A percentile compares a stretch with the other conserved stretches of the same genome.
Evolutionary conservation across 805 yeast genomes (phyloP).

Genomic region (Cyberlindnera mississippiensis): DNA sequence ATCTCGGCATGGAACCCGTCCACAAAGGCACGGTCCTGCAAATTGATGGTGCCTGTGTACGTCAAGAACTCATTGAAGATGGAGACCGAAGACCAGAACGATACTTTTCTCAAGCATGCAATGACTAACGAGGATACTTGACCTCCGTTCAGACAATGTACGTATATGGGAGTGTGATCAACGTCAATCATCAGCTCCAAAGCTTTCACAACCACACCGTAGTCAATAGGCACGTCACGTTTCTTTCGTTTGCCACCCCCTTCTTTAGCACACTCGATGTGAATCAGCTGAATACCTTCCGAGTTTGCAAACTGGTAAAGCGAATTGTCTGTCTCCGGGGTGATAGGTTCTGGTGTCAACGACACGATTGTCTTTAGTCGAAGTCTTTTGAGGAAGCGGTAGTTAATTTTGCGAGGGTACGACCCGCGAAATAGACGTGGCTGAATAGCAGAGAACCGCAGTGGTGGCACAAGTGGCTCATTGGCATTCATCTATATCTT

Average conservation of each 20-base stretch:
- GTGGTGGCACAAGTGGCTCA: constrained; percentile 58
- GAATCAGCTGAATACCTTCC: constrained; percentile 58
- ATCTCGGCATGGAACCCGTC: constrained; percentile 72
- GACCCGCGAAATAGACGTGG: constrained; percentile 77
- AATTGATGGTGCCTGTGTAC: constrained; percentile 71
- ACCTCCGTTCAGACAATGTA: constrained; percentile 90
- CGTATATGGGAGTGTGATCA: constrained; percentile 63
- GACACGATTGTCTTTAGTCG: constrained; percentile 70
- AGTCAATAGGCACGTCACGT: constrained; percentile 76
- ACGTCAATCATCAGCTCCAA: constrained; percentile 59
- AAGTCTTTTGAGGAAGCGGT: constrained; percentile 61
- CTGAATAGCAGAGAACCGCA: constrained; percentile 70
- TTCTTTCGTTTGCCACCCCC: constrained; percentile 65
- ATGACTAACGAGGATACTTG: constrained; percentile 78
- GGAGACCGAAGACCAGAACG: constrained; percentile 86
- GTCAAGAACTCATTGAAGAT: constrained; percentile 81
- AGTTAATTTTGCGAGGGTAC: constrained; percentile 75
- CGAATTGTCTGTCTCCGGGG: constrained; percentile 45
- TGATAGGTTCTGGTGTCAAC: constrained; percentile 73
- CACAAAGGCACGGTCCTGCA: constrained; percentile 79
- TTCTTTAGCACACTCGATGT: constrained; percentile 58
- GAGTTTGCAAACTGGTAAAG: constrained; percentile 48
- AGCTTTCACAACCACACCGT: constrained; percentile 54
- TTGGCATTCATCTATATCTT: constrained; percentile 5
- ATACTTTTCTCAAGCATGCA: constrained; percentile 80